Percentiles rank a stretch among this genome's conserved stretches.
Evolutionary conservation across 2,329 filamentous ascomycete genomes (phyloP).

Genomic region (Phialophora chinensis): DNA sequence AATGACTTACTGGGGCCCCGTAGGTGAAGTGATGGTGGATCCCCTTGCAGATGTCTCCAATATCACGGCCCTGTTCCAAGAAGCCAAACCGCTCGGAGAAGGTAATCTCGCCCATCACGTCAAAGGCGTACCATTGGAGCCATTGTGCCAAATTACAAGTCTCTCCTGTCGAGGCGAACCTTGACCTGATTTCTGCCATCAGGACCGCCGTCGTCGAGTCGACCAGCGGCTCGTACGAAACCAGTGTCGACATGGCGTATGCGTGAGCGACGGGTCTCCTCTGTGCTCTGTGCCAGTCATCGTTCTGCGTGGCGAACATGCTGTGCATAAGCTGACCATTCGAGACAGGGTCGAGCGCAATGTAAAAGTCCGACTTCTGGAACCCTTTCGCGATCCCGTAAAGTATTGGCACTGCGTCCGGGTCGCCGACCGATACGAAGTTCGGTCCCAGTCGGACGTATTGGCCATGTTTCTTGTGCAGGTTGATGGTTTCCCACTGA

Average conservation of each 20-base stretch:
- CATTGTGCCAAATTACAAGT: conserved; percentile 41
- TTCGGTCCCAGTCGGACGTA: no score
- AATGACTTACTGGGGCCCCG: conserved; percentile 7
- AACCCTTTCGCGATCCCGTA: no score
- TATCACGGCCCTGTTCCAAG: conserved; percentile 41
- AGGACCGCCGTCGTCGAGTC: conserved; percentile 3
- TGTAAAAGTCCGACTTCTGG: no score
- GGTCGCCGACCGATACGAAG: no score
- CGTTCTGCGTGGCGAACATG: not conserved
- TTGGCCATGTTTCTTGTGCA: no score
- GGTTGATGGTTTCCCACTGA: no score
- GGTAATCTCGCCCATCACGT: conserved; percentile 44
- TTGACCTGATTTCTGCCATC: not conserved
- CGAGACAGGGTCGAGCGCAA: no score
- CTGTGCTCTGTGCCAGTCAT: not conserved
- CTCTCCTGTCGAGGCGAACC: conserved; percentile 33
- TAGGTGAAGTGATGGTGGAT: conserved; percentile 47
- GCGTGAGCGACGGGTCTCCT: conserved; percentile 6
- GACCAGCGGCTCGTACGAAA: conserved; percentile 10
- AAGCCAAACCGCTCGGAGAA: conserved; percentile 46
- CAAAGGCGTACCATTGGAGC: conserved; percentile 49
- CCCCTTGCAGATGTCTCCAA: conserved; percentile 50
- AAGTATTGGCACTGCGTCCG: no score
- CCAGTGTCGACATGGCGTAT: conserved; percentile 14
- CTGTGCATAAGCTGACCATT: no score